These are phyloP conservation scores for Blastobotrys mokoenaii DNA, from an alignment of 805 yeast species.

Conservation along the genomic window DNA sequence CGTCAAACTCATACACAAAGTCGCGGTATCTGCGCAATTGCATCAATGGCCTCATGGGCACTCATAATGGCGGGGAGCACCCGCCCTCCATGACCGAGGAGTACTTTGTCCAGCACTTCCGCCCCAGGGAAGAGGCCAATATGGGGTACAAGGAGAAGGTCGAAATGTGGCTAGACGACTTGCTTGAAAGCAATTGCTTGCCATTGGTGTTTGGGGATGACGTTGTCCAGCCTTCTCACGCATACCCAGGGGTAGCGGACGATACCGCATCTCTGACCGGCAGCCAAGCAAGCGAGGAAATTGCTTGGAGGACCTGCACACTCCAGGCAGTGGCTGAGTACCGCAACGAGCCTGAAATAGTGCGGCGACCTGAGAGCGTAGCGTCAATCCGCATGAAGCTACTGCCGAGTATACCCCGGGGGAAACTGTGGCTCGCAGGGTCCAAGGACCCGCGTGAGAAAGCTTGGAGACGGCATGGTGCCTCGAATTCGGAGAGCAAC, in stretches of 20 bases:
- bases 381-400: too few species aligned
- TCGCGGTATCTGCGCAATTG: too few species aligned
- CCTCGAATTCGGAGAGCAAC: too few species aligned
- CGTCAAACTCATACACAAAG: too few species aligned
- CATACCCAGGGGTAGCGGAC: too few species aligned
- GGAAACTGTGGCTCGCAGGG: too few species aligned
- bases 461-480: too few species aligned
- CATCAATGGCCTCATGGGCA: background rate
- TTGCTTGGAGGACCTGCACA: background rate
- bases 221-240: too few species aligned
- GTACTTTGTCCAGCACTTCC: background rate
- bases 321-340: background rate
- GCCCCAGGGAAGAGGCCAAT: conserved; percentile 6
- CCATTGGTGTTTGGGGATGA: too few species aligned
- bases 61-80: background rate
- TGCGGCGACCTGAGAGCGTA: background rate
- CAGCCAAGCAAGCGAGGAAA: conserved; percentile 1
- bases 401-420: too few species aligned
- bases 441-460: too few species aligned
- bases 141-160: conserved; percentile 7
- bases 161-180: conserved; percentile 5
- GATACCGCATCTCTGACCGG: too few species aligned
- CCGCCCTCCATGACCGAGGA: background rate
- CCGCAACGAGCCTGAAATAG: background rate
- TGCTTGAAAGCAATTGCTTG: background rate